Evolutionary conservation across 768 basidiomycete genomes (phyloP).

Genomic region (Megacollybia marginata): DNA sequence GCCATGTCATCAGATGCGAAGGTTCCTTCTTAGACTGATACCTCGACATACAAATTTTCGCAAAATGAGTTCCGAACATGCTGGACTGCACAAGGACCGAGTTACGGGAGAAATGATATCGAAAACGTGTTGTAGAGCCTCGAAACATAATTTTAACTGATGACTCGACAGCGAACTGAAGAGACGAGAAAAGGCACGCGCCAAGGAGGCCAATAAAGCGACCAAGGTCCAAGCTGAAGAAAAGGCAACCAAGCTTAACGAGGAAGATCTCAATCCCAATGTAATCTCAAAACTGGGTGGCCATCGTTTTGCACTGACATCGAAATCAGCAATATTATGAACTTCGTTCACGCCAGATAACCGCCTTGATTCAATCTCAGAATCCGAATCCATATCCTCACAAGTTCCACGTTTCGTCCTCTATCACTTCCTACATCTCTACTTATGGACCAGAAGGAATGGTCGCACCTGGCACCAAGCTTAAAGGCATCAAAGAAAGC

Average conservation of each 20-base stretch:
- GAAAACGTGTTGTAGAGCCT: slow-evolving; percentile 63
- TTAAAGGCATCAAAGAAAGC: slow-evolving; percentile 48
- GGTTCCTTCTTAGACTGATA: no score
- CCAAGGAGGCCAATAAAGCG: not conserved
- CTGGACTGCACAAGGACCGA: slow-evolving; percentile 62
- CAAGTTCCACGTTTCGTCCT: slow-evolving; percentile 89
- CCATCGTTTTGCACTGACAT: slow-evolving; percentile 16
- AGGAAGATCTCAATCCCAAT: slow-evolving; percentile 86
- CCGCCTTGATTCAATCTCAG: slow-evolving; percentile 76
- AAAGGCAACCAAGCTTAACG: slow-evolving; percentile 34
- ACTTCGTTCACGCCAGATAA: slow-evolving; percentile 82
- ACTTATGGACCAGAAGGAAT: slow-evolving; percentile 68
- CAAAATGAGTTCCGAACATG: slow-evolving; percentile 16
- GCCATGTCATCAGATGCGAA: no score
- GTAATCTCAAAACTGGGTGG: slow-evolving; percentile 39
- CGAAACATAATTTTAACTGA: slow-evolving; percentile 6
- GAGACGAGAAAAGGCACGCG: not conserved
- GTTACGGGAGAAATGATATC: slow-evolving; percentile 96
- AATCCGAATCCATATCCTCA: slow-evolving; percentile 95
- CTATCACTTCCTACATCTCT: slow-evolving; percentile 66
- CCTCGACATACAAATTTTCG: no score
- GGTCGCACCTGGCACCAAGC: slow-evolving; percentile 59
- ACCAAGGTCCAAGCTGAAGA: not conserved
- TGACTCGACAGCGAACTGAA: not conserved
- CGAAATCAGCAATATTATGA: slow-evolving; percentile 92